Percentiles rank a stretch among this genome's conserved stretches.
Evolutionary conservation across 805 yeast genomes (phyloP).

Genomic region (Candida saitoana): DNA sequence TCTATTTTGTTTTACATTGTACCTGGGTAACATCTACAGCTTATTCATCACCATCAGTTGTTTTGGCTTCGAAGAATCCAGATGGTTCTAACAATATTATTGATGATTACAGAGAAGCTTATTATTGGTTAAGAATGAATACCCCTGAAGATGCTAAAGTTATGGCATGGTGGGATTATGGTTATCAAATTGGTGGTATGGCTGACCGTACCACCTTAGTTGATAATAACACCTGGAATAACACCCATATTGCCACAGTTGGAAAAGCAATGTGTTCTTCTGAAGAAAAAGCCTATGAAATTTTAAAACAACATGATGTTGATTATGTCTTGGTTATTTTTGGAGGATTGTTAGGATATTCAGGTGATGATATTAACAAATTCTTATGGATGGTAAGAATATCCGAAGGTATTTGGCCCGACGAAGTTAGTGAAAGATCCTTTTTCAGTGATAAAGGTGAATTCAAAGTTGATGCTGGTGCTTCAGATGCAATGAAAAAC

Average conservation of each 20-base stretch:
- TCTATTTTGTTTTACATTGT: slow-evolving; percentile 85
- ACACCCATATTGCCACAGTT: slow-evolving; percentile 98
- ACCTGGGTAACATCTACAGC: slow-evolving; percentile 97
- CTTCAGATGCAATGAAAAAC: slow-evolving; percentile 80
- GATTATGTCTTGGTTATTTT: slow-evolving; percentile 90
- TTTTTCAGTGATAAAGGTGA: slow-evolving; percentile 85
- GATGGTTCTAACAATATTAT: slow-evolving; percentile 84
- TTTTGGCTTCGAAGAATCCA: slow-evolving; percentile 73
- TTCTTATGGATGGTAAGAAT: slow-evolving; percentile 98
- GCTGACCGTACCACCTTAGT: slow-evolving; percentile 98
- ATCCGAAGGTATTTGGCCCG: slow-evolving; percentile 99
- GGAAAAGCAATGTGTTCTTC: slow-evolving; percentile 95
- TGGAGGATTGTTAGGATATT: slow-evolving; percentile 90
- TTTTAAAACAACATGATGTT: slow-evolving; percentile 86
- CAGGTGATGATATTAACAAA: slow-evolving; percentile 95
- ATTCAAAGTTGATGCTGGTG: slow-evolving; percentile 77
- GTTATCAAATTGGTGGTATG: slow-evolving; percentile 99
- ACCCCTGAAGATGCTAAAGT: slow-evolving; percentile 94
- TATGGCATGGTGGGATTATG: slow-evolving; percentile 99
- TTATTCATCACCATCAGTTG: slow-evolving; percentile 97
- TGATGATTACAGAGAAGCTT: slow-evolving; percentile 98
- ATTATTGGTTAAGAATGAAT: slow-evolving; percentile 98
- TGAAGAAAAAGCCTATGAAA: slow-evolving; percentile 85
- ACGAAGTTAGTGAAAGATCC: slow-evolving; percentile 83
- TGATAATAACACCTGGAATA: slow-evolving; percentile 99